phyloP scores from a whole-genome alignment of 345 rosid genomes.

The Populus ilicifolia region DNA sequence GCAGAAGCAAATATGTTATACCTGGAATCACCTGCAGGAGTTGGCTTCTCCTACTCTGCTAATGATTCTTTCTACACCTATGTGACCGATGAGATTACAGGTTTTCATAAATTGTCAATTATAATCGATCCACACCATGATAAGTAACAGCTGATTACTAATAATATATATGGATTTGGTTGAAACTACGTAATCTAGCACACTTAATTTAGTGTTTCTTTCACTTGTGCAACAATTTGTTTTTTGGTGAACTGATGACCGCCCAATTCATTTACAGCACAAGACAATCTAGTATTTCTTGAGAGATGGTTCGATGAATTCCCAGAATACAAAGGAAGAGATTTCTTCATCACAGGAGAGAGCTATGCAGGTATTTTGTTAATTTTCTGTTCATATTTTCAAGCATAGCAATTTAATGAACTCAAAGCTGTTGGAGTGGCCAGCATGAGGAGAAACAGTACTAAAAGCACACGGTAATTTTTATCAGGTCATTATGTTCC shows the following conservation, averaged over 20 bases:
- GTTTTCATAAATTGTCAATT: not conserved
- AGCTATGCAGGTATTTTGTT: conserved; percentile 20
- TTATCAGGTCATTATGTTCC: conserved; percentile 26
- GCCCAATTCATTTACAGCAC: conserved; percentile 7
- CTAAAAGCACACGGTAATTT: not conserved
- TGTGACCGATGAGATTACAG: conserved; percentile 18
- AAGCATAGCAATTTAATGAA: not conserved
- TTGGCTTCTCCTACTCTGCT: conserved; percentile 29
- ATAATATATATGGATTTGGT: not conserved
- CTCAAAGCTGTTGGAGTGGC: not conserved
- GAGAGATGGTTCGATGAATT: conserved; percentile 20
- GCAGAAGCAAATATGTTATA: conserved; percentile 25
- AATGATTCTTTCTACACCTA: conserved; percentile 18
- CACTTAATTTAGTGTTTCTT: not conserved
- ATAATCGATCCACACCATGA: not conserved
- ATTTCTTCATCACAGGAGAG: conserved; percentile 26
- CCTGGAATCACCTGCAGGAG: conserved; percentile 28
- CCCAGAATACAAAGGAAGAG: conserved; percentile 17
- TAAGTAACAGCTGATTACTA: not conserved
- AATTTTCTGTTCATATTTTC: not conserved
- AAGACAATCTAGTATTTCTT: conserved; percentile 25
- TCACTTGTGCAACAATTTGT: not conserved
- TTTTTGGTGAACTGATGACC: not conserved
- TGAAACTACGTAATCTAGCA: not conserved
- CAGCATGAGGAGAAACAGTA: not conserved